A percentile compares a stretch with the other conserved stretches of the same genome.
Evolutionary conservation across 495 filamentous ascomycete species (phyloP).

Genomic region (Penicillium flavigenum): DNA sequence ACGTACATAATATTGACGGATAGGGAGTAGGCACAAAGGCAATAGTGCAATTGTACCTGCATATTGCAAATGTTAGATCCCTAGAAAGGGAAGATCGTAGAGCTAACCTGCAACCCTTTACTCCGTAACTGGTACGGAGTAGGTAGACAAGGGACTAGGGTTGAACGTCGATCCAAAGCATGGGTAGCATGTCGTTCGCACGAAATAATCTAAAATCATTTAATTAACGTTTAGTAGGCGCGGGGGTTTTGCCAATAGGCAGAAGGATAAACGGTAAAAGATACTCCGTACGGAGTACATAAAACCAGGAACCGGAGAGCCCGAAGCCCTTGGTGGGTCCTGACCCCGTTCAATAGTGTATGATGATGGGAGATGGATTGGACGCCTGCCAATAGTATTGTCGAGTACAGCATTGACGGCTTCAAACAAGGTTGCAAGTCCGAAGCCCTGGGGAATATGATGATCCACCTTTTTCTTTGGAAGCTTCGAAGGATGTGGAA

Average conservation of each 20-base stretch:
- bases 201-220: neutral
- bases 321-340: neutral
- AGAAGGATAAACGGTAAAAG: neutral
- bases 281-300: too few species aligned
- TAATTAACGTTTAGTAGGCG: neutral
- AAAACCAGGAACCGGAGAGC: neutral
- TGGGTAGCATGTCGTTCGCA: neutral
- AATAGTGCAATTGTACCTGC: slow-evolving; percentile 8
- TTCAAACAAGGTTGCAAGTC: slow-evolving; percentile 25
- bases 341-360: neutral
- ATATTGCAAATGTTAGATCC: neutral
- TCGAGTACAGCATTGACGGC: neutral
- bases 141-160: neutral
- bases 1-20: slow-evolving; percentile 7
- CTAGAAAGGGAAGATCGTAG: neutral
- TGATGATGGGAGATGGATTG: neutral
- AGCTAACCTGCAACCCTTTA: neutral
- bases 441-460: slow-evolving; percentile 20
- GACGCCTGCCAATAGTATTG: neutral
- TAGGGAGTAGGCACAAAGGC: neutral
- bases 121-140: neutral
- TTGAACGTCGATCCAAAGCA: neutral
- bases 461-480: slow-evolving; percentile 14
- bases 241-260: neutral
- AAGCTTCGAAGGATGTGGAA: slow-evolving; percentile 4